These are phyloP conservation scores for Lithocarpus polystachyus DNA, from an alignment of 306 rosid species.

Conservation along the genomic window DNA sequence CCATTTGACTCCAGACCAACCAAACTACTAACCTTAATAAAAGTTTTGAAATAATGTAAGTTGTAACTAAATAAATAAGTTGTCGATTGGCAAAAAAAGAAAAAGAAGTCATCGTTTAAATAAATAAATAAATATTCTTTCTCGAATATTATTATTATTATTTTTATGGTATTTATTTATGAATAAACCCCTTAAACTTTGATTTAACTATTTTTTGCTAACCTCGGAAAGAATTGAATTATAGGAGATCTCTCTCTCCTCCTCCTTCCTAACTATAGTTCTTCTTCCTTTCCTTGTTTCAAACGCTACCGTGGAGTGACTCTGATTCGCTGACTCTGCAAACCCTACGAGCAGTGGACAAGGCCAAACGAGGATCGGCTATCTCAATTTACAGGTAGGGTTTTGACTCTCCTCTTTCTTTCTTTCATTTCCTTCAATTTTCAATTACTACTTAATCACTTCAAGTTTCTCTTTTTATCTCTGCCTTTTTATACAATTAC, in stretches of 20 bases:
- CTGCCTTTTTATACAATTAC: background rate
- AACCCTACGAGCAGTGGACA: background rate
- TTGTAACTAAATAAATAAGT: no score
- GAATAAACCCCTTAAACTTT: no score
- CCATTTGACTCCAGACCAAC: no score
- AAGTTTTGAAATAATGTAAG: no score
- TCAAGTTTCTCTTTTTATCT: background rate
- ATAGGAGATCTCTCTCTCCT: background rate
- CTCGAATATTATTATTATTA: no score
- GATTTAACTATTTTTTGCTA: background rate
- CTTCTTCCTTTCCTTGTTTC: conserved; percentile 9
- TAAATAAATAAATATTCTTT: no score
- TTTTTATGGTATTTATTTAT: no score
- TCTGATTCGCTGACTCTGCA: conserved; percentile 2
- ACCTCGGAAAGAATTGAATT: background rate
- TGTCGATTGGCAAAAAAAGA: no score
- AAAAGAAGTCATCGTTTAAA: no score
- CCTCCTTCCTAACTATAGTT: no score
- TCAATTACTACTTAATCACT: background rate
- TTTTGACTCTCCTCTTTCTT: background rate
- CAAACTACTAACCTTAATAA: no score
- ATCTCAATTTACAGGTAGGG: conserved; percentile 8
- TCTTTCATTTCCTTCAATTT: background rate
- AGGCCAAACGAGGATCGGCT: conserved; percentile 6
- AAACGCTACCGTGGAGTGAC: conserved; percentile 19